Evolutionary conservation across 441 rosid genomes (phyloP), one percentile per base, ranked within the genome.

Genomic region (Populus trichocarpa): DNA sequence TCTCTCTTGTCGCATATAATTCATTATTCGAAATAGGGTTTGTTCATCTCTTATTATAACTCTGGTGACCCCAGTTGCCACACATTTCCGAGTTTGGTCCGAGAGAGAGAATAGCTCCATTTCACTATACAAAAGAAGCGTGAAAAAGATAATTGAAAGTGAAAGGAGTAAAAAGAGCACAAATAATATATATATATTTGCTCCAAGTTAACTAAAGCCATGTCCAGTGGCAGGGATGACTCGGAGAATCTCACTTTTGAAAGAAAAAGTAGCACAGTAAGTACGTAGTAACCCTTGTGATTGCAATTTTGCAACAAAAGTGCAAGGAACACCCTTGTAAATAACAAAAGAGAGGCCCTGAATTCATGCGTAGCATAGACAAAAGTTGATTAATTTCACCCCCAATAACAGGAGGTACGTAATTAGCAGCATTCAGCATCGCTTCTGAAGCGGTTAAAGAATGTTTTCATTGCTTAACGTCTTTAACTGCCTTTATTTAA

Each of bases 401-500:
- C 65, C 23, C 22, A 13, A 13, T 26, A 46, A 71, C 12, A 42
- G 28, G 63, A 16, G 18, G 57, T 46, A 33, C 36, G 8, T 33
- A 14, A 46, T 46, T 14, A 46, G 57, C 57, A 40, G 50, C 50
- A 40, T 11, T 14, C 13, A 46, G 57, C 6, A 38, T 66, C 3
- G 71, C 77, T 75, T 75, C 63, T 18, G 6, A 18, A 9, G 18
- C 8, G 71, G 71, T 65, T 75, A 25, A 66, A 66, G 77, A 75
- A 74, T 36, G 68, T 75, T 75, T 20, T 16, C 33, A 22, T n/a
- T 22, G 16, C 69, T 6, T 65, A 46, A 46, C 57, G 35, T 10
- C 30, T 11, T 22, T 4, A 22, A 5, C 69, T 11, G 30, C 30
- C 16, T 65, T 22, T 65, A 28, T 22, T 25, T 22, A 26, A 10